phyloP scores from a whole-genome alignment of 208 protist species.

The Leptomonas pyrrhocoris region DNA sequence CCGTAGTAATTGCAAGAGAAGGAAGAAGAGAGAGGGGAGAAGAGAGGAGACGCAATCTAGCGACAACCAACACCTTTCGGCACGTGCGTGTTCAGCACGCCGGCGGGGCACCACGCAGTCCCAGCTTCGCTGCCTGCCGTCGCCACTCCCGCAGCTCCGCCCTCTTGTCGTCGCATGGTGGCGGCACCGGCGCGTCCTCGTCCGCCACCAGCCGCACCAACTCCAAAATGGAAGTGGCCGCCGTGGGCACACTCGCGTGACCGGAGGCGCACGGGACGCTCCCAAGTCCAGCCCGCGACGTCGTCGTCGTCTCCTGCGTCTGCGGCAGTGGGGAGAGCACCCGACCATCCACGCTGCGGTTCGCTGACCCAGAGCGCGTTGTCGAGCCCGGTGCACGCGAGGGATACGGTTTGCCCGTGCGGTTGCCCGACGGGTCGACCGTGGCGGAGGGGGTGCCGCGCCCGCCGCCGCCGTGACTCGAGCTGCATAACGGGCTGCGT shows the following conservation, averaged over 20 bases:
- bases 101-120: slow-evolving; percentile 4
- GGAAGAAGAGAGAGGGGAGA: background rate
- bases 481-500: background rate
- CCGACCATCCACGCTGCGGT: background rate
- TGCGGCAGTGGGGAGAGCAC: slow-evolving; percentile 7
- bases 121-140: slow-evolving; percentile 28
- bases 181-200: slow-evolving; percentile 15
- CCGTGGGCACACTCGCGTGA: background rate
- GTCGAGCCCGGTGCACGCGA: background rate
- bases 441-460: background rate
- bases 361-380: background rate
- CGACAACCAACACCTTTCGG: background rate
- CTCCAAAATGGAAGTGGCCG: slow-evolving; percentile 12
- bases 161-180: slow-evolving; percentile 13
- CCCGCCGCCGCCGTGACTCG: background rate
- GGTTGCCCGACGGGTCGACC: background rate
- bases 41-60: slow-evolving; percentile 9
- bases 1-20: too few relatives aligned
- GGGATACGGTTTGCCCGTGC: background rate
- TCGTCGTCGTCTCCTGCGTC: background rate
- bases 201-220: slow-evolving; percentile 27
- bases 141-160: slow-evolving; percentile 43
- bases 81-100: slow-evolving; percentile 3
- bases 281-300: too few relatives aligned
- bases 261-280: background rate